Conservation (phyloP, 495 filamentous ascomycete genomes). For the Apiosordaria backusii region DNA sequence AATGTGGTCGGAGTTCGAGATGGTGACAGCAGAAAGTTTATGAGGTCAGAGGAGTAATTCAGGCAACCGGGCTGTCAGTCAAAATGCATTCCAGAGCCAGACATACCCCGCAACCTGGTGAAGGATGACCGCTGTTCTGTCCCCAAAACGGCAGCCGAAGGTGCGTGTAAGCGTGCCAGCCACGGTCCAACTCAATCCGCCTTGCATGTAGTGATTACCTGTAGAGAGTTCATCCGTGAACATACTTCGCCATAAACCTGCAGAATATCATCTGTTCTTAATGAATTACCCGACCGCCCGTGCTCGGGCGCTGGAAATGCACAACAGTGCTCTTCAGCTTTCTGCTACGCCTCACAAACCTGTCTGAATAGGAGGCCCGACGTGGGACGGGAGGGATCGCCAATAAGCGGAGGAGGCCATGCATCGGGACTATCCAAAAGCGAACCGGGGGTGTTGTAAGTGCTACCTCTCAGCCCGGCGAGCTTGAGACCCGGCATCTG, state of each 20-base stretch:
- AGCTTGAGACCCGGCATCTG: not conserved
- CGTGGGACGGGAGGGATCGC: not conserved
- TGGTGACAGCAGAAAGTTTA: not conserved
- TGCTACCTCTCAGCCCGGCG: not conserved
- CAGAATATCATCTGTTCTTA: not conserved
- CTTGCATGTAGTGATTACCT: not conserved
- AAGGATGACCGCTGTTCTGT: not conserved
- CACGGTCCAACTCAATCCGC: not conserved
- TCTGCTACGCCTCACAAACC: slow-evolving; percentile 2
- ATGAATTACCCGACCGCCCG: not conserved
- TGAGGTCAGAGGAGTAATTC: not conserved
- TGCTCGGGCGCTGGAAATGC: not conserved
- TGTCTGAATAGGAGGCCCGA: not conserved
- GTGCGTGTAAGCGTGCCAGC: slow-evolving; percentile 5
- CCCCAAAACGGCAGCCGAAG: not conserved
- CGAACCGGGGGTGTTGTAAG: not conserved
- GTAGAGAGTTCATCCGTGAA: not conserved
- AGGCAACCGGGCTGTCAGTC: not conserved
- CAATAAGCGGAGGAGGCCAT: not conserved
- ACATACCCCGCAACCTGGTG: not conserved
- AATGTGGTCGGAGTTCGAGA: not conserved
- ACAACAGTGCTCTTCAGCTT: not conserved
- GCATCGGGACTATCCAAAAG: not conserved
- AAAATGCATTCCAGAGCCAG: not conserved
- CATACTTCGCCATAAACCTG: not conserved